Evolutionary conservation across 208 protist species (phyloP), one percentile per base, ranked within the genome.

Genomic region (Acanthamoeba castellanii): DNA sequence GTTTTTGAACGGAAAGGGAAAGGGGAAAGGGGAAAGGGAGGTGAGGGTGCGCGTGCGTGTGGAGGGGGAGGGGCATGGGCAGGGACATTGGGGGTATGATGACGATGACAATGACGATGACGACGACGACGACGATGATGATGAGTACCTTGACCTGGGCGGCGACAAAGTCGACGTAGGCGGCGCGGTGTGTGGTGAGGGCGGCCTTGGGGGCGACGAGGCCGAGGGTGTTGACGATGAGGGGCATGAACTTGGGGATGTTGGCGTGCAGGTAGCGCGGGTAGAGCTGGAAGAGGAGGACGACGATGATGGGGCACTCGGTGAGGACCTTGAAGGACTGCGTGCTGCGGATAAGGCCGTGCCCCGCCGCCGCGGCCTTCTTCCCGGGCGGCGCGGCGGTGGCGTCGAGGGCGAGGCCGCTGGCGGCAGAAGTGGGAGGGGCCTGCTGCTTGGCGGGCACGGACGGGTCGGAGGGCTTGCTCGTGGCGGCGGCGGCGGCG

Each of bases 241-340:
- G 74, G 25, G 97, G 97, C 32, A 98, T 96, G 59, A 98, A 97
- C 27, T 92, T 93, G 18, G 59, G 64, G n/a, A 98, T 96, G 76
- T 96, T 97, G 5, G 18, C 47, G 61, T 96, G 30, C 3, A 97
- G 52, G 59, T 92, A 97, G 3, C 20, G 30, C 9, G 74, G 96
- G 87, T 98, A 98, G 42, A 98, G 95, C 92, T 98, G 97, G 85
- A 98, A 97, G 45, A 98, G 96, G 16, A 98, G 92, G 50, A 98
- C 97, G 18, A 98, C 97, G 32, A 98, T 98, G 20, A 98, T 95
- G n/a, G 98, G 98, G 93, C 97, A 98, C 88, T 98, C 98, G 34
- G 96, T 98, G 18, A 98, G 89, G 32, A 98, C 97, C 78, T 98
- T 97, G 94, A 97, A 97, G 14, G 95, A 96, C 52, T 97, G 89